Conservation (phyloP, 108 stramenopile genomes). For the Skeletonema potamos region DNA sequence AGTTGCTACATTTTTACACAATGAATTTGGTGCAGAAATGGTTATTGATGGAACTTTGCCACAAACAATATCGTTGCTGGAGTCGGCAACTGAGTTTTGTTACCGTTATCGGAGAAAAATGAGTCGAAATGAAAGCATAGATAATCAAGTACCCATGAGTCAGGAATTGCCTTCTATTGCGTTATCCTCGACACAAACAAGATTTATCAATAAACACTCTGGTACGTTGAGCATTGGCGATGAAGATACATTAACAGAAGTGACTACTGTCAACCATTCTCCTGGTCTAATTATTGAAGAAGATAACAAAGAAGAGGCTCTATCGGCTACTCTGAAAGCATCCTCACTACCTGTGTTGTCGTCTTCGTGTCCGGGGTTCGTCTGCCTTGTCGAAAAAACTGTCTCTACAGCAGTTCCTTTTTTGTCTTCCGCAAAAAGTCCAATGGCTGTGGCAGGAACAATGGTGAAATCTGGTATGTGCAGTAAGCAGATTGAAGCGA, state of each 20-base stretch:
- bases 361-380: slow-evolving; percentile 96
- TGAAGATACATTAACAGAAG: slow-evolving; percentile 25
- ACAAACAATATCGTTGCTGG: slow-evolving; percentile 69
- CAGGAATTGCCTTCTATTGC: slow-evolving; percentile 34
- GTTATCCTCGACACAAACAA: slow-evolving; percentile 48
- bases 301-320: slow-evolving; percentile 19
- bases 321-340: slow-evolving; percentile 4
- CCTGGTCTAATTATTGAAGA: slow-evolving; percentile 40
- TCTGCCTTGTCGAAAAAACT: slow-evolving; percentile 98
- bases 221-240: background rate
- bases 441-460: slow-evolving; percentile 69
- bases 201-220: slow-evolving; percentile 28
- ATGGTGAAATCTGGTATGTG: slow-evolving; percentile 37
- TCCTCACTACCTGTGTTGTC: slow-evolving; percentile 73
- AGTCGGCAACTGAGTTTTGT: slow-evolving; percentile 83
- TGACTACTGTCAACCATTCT: slow-evolving; percentile 28
- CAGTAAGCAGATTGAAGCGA: background rate
- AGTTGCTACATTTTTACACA: slow-evolving; percentile 51
- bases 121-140: slow-evolving; percentile 13
- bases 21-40: slow-evolving; percentile 50
- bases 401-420: slow-evolving; percentile 76
- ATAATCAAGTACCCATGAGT: background rate
- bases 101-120: slow-evolving; percentile 44
- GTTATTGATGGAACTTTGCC: slow-evolving; percentile 79
- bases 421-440: slow-evolving; percentile 81